Evolutionary conservation across 2,329 filamentous ascomycete species (phyloP).

Genomic region (Metarhizium anisopliae): DNA sequence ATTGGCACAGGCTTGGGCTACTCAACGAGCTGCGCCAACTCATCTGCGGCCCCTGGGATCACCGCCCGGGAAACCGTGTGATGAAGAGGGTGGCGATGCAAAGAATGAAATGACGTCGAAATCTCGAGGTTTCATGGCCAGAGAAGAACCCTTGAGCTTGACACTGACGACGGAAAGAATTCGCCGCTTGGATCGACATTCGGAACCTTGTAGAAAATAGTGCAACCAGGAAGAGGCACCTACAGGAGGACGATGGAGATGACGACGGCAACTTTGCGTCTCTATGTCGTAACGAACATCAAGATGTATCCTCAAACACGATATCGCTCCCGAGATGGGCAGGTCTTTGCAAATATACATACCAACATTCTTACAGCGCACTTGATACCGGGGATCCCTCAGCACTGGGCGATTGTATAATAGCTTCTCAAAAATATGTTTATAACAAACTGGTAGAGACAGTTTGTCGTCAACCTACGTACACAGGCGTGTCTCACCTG

Average conservation of each 20-base stretch:
- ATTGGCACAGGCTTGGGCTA: neutral
- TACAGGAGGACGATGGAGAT: neutral
- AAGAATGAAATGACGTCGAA: neutral
- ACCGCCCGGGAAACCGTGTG: neutral
- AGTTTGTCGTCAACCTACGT: too few species aligned
- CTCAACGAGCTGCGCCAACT: neutral
- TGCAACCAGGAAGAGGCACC: neutral
- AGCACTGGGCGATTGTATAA: too few species aligned
- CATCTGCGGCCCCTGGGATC: neutral
- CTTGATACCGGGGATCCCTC: neutral
- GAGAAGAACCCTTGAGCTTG: neutral
- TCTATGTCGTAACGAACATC: neutral
- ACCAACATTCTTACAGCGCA: neutral
- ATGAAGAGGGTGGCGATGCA: neutral
- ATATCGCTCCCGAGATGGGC: neutral
- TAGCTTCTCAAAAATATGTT: too few species aligned
- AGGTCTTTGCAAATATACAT: neutral
- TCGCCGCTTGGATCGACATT: neutral
- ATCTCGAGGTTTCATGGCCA: neutral
- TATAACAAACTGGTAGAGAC: too few species aligned
- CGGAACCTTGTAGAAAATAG: constrained; percentile 1
- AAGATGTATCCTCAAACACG: neutral
- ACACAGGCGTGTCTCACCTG: too few species aligned
- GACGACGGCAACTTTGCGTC: neutral
- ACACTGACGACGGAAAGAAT: neutral